A percentile compares a stretch with the other conserved stretches of the same genome.
Evolutionary conservation across 352 stramenopile species (phyloP).

Genomic region (Phytopythium oedochilum): DNA sequence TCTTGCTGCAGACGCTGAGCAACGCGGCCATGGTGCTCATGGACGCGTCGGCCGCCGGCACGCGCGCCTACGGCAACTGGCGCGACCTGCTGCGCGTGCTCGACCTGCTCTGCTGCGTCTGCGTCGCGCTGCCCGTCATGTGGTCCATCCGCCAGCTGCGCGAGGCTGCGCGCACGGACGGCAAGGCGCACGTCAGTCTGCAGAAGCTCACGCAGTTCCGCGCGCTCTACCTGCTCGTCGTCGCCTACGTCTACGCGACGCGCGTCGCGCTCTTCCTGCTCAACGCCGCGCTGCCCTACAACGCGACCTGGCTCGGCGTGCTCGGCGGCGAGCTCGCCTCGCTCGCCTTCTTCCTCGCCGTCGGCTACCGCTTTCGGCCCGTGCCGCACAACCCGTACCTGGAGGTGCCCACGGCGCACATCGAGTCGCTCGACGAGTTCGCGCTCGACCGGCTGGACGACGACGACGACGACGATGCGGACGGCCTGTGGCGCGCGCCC

Average conservation of each 20-base stretch:
- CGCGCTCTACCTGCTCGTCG: slow-evolving; percentile 95
- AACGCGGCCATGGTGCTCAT: slow-evolving; percentile 93
- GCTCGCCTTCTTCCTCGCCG: slow-evolving; percentile 90
- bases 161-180: slow-evolving; percentile 78
- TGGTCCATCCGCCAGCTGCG: slow-evolving; percentile 90
- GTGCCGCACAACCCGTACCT: slow-evolving; percentile 91
- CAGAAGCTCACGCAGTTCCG: slow-evolving; percentile 95
- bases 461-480: slow-evolving; percentile 46
- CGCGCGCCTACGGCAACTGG: slow-evolving; percentile 59
- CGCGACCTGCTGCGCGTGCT: slow-evolving; percentile 93
- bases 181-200: slow-evolving; percentile 85
- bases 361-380: slow-evolving; percentile 91
- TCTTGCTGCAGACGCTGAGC: slow-evolving; percentile 91
- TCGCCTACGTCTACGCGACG: slow-evolving; percentile 98
- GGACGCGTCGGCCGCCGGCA: slow-evolving; percentile 79
- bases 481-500: slow-evolving; percentile 27
- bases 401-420: slow-evolving; percentile 53
- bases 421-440: slow-evolving; percentile 81
- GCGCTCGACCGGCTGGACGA: slow-evolving; percentile 29
- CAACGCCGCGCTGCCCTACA: slow-evolving; percentile 88
- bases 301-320: slow-evolving; percentile 71
- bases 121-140: slow-evolving; percentile 96
- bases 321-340: slow-evolving; percentile 75
- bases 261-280: slow-evolving; percentile 96
- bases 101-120: slow-evolving; percentile 96